phyloP scores from a whole-genome alignment of 257 asterid species.

The Jacaranda copaia region DNA sequence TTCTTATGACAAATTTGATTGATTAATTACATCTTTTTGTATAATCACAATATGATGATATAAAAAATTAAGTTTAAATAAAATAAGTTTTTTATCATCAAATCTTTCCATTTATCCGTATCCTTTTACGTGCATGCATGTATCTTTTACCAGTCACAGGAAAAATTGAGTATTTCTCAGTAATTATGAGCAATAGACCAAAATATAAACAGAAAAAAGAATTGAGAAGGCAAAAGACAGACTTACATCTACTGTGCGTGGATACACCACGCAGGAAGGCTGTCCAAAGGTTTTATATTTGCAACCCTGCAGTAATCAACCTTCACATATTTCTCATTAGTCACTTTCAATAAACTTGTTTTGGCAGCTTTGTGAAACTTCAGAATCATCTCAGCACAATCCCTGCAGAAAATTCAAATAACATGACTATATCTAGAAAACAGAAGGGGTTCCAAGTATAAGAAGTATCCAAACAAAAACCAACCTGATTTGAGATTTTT shows the following conservation, averaged over 20 bases:
- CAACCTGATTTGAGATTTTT: slow-evolving; percentile 79
- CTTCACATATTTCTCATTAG: slow-evolving; percentile 69
- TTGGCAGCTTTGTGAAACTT: slow-evolving; percentile 83
- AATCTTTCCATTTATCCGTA: no score
- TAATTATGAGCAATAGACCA: no score
- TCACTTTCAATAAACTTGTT: slow-evolving; percentile 65
- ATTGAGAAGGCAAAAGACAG: not conserved
- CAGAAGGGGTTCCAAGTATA: not conserved
- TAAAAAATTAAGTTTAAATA: no score
- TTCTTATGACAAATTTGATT: no score
- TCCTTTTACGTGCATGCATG: no score
- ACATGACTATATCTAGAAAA: slow-evolving; percentile 22
- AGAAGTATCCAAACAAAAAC: slow-evolving; percentile 20
- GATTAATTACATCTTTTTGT: no score
- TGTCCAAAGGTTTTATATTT: slow-evolving; percentile 63
- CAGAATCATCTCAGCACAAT: slow-evolving; percentile 78
- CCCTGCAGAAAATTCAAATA: slow-evolving; percentile 51
- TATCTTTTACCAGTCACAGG: no score
- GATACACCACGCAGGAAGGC: slow-evolving; percentile 64
- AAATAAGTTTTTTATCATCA: no score
- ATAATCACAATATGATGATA: no score
- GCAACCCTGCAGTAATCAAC: slow-evolving; percentile 59
- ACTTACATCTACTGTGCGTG: not conserved
- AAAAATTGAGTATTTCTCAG: no score
- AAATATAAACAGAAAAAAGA: not conserved